Conservation (phyloP, 306 rosid genomes). For the Benincasa hispida region DNA sequence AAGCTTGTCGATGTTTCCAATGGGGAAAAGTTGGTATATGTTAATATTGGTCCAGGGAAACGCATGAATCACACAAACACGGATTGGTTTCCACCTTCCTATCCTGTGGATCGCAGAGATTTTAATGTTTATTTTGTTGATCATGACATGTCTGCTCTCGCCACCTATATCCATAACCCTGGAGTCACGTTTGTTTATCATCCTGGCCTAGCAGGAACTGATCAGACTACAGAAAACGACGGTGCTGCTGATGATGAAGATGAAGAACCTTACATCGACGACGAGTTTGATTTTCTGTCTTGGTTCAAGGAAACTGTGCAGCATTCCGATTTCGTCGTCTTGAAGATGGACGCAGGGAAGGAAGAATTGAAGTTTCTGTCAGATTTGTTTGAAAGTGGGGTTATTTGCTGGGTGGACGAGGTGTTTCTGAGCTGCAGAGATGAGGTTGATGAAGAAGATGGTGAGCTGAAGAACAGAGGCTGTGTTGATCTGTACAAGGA, state of each 20-base stretch:
- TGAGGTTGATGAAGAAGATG: slow-evolving; percentile 20
- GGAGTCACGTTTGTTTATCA: slow-evolving; percentile 83
- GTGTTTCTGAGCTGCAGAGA: slow-evolving; percentile 60
- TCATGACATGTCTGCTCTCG: slow-evolving; percentile 50
- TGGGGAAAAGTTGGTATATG: slow-evolving; percentile 41
- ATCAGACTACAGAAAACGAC: neutral
- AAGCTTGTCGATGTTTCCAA: slow-evolving; percentile 37
- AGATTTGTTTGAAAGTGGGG: slow-evolving; percentile 56
- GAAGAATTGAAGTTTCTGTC: slow-evolving; percentile 51
- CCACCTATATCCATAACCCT: slow-evolving; percentile 47
- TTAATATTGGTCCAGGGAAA: slow-evolving; percentile 57
- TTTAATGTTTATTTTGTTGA: slow-evolving; percentile 69
- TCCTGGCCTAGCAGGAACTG: slow-evolving; percentile 51
- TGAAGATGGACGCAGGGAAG: slow-evolving; percentile 68
- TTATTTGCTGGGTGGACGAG: slow-evolving; percentile 69
- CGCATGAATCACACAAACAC: slow-evolving; percentile 25
- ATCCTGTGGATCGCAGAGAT: slow-evolving; percentile 46
- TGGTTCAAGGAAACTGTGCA: slow-evolving; percentile 82
- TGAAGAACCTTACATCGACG: slow-evolving; percentile 41
- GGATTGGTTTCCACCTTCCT: slow-evolving; percentile 55
- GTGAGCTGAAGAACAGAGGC: slow-evolving; percentile 16
- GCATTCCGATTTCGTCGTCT: slow-evolving; percentile 59
- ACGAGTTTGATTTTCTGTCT: slow-evolving; percentile 54
- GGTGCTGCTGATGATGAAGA: slow-evolving; percentile 5
- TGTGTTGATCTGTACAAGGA: slow-evolving; percentile 57